Evolutionary conservation across 176 grass and related monocot genomes (phyloP).

Genomic region (Paspalum notatum): DNA sequence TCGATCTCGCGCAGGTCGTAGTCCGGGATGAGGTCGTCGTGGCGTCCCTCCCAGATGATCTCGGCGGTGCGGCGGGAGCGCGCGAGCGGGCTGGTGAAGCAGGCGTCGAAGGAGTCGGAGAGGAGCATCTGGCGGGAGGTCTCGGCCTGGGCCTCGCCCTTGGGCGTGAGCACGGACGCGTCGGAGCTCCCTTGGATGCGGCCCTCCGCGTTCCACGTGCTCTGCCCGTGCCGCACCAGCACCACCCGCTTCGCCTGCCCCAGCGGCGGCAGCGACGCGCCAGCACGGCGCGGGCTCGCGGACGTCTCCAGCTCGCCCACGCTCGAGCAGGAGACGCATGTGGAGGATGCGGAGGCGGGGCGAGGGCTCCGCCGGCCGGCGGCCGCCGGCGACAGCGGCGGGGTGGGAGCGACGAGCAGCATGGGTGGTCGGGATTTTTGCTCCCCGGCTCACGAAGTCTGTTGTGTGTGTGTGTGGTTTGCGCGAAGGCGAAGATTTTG

Average conservation of each 20-base stretch:
- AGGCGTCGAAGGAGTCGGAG: slow-evolving; percentile 81
- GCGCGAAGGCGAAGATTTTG: too few species aligned
- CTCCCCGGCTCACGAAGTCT: too few species aligned
- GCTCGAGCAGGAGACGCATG: slow-evolving; percentile 44
- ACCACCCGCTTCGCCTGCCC: slow-evolving; percentile 80
- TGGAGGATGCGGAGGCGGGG: background rate
- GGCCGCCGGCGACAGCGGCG: slow-evolving; percentile 10
- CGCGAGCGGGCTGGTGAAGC: slow-evolving; percentile 90
- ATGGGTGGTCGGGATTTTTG: background rate
- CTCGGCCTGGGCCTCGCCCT: slow-evolving; percentile 88
- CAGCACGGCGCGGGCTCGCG: slow-evolving; percentile 7
- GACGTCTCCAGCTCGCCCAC: slow-evolving; percentile 44
- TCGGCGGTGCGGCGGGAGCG: slow-evolving; percentile 83
- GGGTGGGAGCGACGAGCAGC: slow-evolving; percentile 41
- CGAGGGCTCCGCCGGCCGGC: background rate
- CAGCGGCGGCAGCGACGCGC: slow-evolving; percentile 35
- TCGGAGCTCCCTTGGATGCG: slow-evolving; percentile 98
- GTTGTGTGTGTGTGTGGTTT: too few species aligned
- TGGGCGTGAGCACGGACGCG: slow-evolving; percentile 78
- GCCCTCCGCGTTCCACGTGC: slow-evolving; percentile 96
- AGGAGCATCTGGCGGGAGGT: slow-evolving; percentile 89
- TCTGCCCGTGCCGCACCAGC: slow-evolving; percentile 96
- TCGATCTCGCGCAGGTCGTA: slow-evolving; percentile 87
- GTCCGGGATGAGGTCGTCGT: slow-evolving; percentile 70
- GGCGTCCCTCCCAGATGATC: slow-evolving; percentile 72